Conservation (phyloP, 2,329 filamentous ascomycete genomes). For the Claviceps capensis region DNA sequence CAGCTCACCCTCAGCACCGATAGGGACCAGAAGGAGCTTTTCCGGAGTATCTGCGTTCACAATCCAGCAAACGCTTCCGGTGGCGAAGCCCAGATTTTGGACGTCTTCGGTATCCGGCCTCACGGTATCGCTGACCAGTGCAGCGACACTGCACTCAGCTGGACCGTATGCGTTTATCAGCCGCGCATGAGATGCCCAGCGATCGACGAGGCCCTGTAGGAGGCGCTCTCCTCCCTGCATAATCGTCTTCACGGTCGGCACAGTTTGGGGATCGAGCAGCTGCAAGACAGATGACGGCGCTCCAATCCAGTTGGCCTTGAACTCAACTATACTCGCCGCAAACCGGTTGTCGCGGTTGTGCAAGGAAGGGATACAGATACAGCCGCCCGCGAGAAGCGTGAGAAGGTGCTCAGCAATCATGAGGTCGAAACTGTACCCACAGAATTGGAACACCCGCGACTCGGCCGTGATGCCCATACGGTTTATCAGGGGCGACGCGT, state of each 20-base stretch:
- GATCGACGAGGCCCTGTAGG: neutral
- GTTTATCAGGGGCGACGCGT: neutral
- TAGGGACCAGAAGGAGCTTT: slow-evolving; percentile 9
- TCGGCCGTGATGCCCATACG: neutral
- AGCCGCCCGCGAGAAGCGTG: neutral
- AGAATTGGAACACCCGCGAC: slow-evolving; percentile 2
- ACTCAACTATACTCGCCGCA: neutral
- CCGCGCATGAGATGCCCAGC: neutral
- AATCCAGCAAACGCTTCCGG: slow-evolving; percentile 12
- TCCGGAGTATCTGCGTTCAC: slow-evolving; percentile 10
- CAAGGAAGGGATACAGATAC: slow-evolving; percentile 1
- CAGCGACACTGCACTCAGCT: neutral
- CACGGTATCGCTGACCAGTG: neutral
- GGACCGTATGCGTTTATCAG: neutral
- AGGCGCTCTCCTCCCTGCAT: neutral
- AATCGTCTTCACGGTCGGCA: neutral
- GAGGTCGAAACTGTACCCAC: slow-evolving; percentile 1
- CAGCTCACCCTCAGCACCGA: slow-evolving; percentile 18
- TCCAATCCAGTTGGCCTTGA: neutral
- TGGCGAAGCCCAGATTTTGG: slow-evolving; percentile 10
- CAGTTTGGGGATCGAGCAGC: neutral
- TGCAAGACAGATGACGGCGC: neutral
- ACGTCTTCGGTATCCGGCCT: slow-evolving; percentile 10
- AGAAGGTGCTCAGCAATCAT: slow-evolving; percentile 1
- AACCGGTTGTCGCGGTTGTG: neutral